A percentile compares a stretch with the other conserved stretches of the same genome.
These are phyloP conservation scores for Cryptococcus sp. DNA, from an alignment of 1,284 basidiomycete genomes.

Conservation along the genomic window DNA sequence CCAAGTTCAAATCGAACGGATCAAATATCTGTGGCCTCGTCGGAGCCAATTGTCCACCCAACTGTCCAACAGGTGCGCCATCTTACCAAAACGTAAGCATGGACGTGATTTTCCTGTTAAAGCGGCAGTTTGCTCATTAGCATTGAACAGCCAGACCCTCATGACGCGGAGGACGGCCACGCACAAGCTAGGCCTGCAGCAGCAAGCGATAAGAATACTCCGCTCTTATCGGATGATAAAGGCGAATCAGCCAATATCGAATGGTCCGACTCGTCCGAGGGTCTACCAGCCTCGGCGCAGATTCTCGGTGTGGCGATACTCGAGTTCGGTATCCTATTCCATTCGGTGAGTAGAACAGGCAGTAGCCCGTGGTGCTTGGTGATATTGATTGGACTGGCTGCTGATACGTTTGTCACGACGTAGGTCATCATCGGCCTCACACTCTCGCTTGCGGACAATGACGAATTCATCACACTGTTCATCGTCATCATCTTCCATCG, in stretches of 20 bases:
- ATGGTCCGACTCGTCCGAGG: conserved; percentile 41
- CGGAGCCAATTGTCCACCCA: too few species aligned
- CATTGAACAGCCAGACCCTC: too few species aligned
- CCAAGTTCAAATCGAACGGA: background rate
- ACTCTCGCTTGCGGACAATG: conserved; percentile 52
- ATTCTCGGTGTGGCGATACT: conserved; percentile 56
- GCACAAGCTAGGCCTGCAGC: too few species aligned
- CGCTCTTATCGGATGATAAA: background rate
- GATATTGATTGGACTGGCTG: too few species aligned
- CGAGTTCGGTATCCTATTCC: conserved; percentile 54
- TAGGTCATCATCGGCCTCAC: conserved; percentile 50
- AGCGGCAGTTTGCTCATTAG: too few species aligned
- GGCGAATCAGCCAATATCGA: conserved; percentile 1
- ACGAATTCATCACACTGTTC: conserved; percentile 54
- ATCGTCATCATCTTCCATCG: conserved; percentile 54
- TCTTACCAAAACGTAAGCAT: too few species aligned
- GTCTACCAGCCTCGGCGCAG: conserved; percentile 55
- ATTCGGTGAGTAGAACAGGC: conserved; percentile 9
- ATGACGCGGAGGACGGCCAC: too few species aligned
- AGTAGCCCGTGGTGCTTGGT: background rate
- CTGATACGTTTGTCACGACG: background rate
- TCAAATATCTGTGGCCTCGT: too few species aligned
- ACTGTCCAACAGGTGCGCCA: too few species aligned
- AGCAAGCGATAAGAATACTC: too few species aligned
- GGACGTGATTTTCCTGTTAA: too few species aligned